Evolutionary conservation across 768 basidiomycete species (phyloP), one percentile per base, ranked within the genome.

Genomic region (Mycena albidolilacea): DNA sequence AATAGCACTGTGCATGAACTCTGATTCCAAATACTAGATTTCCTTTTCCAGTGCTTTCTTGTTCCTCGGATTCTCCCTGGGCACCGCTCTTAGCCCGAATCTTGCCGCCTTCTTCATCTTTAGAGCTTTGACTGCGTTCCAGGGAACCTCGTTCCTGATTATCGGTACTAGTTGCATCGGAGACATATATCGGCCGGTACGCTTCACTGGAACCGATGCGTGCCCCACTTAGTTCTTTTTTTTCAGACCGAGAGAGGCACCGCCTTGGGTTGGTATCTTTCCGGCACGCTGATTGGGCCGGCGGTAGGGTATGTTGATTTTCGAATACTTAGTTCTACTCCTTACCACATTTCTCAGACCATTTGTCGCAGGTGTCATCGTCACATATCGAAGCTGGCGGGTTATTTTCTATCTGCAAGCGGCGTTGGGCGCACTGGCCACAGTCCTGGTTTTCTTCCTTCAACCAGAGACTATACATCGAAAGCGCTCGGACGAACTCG

Each of bases 351-450:
- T 55, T 15, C 59, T 14, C 38, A 76, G 75, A 5, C 75, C 75
- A 10, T 76, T 76, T 21, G 46, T 76, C 44, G 75, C 64, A 5
- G 75, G 75, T 15, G 75, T 73, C 35, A 73, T 76, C 39, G 71
- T 76, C 39, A 76, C 75, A 12, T 76, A 48, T 41, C 75, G 62
- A 0, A 71, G 68, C 55, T 76, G 75, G 75, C 71, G 65, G 35
- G 71, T 76, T 11, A 76, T 76, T 37, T 76, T 76, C 21, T 73
- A 72, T 55, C 71, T 76, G 48, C 75, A 76, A 65, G 52, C 75
- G 2, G 75, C 75, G 0, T 65, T 76, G 44, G 71, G 75, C 9
- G 75, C 69, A 23, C 46, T 76, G 6, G 71, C 75, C 17, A 71
- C 71, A 1, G 21, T 70, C 30, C 30, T 76, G 17, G 75, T 76